A percentile compares a stretch with the other conserved stretches of the same genome.
These are phyloP conservation scores for Edaphochlamys debaryana DNA, from an alignment of 139 green algal species.

Conservation along the genomic window DNA sequence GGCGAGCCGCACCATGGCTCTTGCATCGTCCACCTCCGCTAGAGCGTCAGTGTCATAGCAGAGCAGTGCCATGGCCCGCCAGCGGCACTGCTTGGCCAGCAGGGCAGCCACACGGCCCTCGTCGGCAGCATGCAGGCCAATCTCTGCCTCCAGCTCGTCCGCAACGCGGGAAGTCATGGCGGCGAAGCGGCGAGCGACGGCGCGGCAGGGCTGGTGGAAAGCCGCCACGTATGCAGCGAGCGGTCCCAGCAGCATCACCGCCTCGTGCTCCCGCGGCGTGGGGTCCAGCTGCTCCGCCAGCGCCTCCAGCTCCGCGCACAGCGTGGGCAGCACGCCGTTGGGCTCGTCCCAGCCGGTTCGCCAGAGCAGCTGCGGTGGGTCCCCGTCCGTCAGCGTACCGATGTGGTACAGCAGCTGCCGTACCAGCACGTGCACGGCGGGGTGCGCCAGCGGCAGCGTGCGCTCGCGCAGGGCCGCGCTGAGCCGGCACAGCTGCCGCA, in stretches of 20 bases:
- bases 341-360: slow-evolving; percentile 1
- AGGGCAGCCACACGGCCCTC: background rate
- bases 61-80: slow-evolving; percentile 11
- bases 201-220: slow-evolving; percentile 4
- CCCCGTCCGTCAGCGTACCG: background rate
- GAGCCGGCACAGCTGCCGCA: slow-evolving; percentile 46
- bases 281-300: slow-evolving; percentile 53
- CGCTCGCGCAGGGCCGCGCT: slow-evolving; percentile 43
- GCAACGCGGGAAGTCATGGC: slow-evolving; percentile 44
- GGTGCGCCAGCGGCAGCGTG: slow-evolving; percentile 38
- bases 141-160: slow-evolving; percentile 14
- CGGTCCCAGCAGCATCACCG: slow-evolving; percentile 59
- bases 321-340: slow-evolving; percentile 22
- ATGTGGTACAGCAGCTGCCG: slow-evolving; percentile 57
- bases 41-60: slow-evolving; percentile 6
- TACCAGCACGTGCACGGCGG: slow-evolving; percentile 47
- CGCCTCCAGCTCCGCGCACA: slow-evolving; percentile 36
- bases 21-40: slow-evolving; percentile 12
- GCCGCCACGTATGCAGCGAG: slow-evolving; percentile 55
- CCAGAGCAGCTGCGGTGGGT: background rate
- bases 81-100: slow-evolving; percentile 38
- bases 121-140: background rate
- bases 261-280: slow-evolving; percentile 41
- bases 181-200: slow-evolving; percentile 55
- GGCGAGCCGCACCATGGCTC: slow-evolving; percentile 28